Evolutionary conservation across 2,329 filamentous ascomycete species (phyloP).

Genomic region (Pseudogymnoascus sp.): DNA sequence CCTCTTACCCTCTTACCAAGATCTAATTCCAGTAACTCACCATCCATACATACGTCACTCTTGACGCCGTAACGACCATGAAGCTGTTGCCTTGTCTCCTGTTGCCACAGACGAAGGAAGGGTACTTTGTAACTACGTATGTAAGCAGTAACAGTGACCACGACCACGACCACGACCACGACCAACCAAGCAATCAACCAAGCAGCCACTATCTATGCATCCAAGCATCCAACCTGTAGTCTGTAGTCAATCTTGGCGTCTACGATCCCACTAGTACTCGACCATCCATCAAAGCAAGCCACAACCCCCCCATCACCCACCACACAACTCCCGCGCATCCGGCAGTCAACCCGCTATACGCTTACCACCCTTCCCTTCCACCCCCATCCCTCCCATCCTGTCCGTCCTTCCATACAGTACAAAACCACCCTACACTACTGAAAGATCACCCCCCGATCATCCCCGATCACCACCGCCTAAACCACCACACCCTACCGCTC

Average conservation of each 20-base stretch:
- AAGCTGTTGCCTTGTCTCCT: not conserved
- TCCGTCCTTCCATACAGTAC: too few species aligned
- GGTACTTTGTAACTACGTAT: too few species aligned
- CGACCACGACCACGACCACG: too few species aligned
- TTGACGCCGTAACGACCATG: not conserved
- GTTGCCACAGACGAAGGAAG: not conserved
- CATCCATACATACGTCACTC: not conserved
- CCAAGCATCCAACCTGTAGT: too few species aligned
- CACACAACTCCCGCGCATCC: not conserved
- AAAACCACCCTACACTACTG: too few species aligned
- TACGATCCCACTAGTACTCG: too few species aligned
- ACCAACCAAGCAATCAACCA: too few species aligned
- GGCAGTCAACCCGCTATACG: not conserved
- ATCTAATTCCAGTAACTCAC: not conserved
- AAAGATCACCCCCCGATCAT: not conserved
- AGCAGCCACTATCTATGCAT: too few species aligned
- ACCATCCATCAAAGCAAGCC: not conserved
- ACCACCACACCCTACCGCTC: not conserved
- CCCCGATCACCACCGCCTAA: not conserved
- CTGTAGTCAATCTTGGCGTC: too few species aligned
- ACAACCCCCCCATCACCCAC: not conserved
- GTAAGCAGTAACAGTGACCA: too few species aligned
- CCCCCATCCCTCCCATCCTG: not conserved
- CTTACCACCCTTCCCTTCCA: not conserved
- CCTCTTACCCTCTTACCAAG: too few species aligned